phyloP scores from a whole-genome alignment of 768 basidiomycete species.

The Asterophora parasitica region DNA sequence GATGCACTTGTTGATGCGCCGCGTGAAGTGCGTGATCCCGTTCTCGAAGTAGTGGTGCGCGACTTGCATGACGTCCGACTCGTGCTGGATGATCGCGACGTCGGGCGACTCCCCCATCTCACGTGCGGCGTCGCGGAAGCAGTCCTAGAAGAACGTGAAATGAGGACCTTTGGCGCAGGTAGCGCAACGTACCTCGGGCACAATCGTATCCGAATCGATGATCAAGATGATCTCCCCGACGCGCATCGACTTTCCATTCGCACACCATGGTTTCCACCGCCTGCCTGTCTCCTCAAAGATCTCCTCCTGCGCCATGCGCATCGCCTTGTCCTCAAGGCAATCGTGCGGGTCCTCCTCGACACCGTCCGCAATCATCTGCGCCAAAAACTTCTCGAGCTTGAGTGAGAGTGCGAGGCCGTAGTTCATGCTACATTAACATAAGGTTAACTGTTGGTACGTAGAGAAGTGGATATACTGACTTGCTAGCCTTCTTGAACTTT shows the following conservation, averaged over 20 bases:
- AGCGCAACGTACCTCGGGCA: constrained; percentile 52
- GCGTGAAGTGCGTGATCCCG: constrained; percentile 85
- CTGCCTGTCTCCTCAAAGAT: constrained; percentile 53
- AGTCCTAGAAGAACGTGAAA: constrained; percentile 41
- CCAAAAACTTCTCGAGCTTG: constrained; percentile 51
- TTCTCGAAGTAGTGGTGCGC: constrained; percentile 88
- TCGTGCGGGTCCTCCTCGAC: constrained; percentile 40
- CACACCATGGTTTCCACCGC: constrained; percentile 63
- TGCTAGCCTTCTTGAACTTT: constrained; percentile 81
- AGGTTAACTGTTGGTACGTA: too few species aligned
- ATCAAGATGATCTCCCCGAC: constrained; percentile 78
- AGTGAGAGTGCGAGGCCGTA: constrained; percentile 65
- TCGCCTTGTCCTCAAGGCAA: constrained; percentile 63
- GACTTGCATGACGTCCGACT: constrained; percentile 87
- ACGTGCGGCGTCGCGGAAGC: constrained; percentile 83
- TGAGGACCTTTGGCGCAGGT: neutral
- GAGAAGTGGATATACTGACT: constrained; percentile 24
- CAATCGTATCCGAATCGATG: constrained; percentile 75
- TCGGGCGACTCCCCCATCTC: constrained; percentile 78
- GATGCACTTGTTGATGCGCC: constrained; percentile 81
- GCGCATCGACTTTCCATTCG: constrained; percentile 69
- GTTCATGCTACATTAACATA: constrained; percentile 81
- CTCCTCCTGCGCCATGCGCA: constrained; percentile 71
- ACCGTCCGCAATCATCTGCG: constrained; percentile 37
- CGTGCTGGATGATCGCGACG: constrained; percentile 86